Evolutionary conservation across 2,329 filamentous ascomycete genomes (phyloP).

Genomic region (Dothideomycetes sp.): DNA sequence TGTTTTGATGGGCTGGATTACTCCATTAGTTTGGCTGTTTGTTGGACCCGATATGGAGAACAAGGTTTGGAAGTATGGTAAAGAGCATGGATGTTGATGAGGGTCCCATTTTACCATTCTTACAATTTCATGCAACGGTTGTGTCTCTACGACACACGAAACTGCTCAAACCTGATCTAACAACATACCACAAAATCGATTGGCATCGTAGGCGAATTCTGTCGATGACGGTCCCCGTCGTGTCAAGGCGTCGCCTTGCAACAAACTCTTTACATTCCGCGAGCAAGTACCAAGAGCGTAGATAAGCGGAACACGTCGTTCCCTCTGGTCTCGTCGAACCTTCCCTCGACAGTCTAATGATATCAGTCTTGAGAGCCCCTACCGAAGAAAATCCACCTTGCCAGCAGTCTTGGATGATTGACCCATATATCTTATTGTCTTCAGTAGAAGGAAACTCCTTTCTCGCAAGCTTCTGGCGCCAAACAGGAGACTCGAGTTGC

Average conservation of each 20-base stretch:
- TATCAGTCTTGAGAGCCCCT: neutral
- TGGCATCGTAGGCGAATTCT: neutral
- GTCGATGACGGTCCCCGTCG: neutral
- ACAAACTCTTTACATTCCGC: neutral
- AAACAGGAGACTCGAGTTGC: conserved; percentile 2
- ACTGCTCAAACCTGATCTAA: neutral
- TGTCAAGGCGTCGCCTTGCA: neutral
- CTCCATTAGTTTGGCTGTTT: conserved; percentile 46
- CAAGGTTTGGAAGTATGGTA: conserved; percentile 50
- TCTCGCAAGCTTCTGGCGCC: neutral
- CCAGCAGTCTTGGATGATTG: conserved; percentile 2
- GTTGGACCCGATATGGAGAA: conserved; percentile 48
- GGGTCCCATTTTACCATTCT: too few species aligned
- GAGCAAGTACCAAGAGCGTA: neutral
- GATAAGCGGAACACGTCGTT: neutral
- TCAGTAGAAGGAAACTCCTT: neutral
- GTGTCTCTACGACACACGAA: too few species aligned
- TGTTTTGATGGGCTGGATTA: conserved; percentile 46
- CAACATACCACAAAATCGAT: neutral
- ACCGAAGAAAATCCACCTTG: neutral
- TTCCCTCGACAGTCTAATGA: neutral
- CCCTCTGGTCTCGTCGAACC: neutral
- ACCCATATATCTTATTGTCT: neutral
- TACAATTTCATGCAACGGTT: too few species aligned
- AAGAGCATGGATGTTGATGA: conserved; percentile 43